Conservation (phyloP, 352 stramenopile species). For the Globisporangium megalacanthum region DNA sequence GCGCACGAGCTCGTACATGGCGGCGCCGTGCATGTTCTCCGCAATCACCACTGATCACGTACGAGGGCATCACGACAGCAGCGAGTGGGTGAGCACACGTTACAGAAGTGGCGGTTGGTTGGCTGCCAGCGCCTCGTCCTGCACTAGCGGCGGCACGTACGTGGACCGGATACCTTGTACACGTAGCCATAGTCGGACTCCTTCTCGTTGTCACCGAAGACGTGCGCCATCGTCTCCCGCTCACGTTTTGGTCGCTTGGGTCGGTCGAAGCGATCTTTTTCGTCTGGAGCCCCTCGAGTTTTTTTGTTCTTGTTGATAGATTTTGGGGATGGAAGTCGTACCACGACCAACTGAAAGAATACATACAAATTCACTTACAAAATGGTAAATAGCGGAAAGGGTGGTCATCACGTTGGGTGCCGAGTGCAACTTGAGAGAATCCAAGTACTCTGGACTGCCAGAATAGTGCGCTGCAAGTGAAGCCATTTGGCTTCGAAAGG, state of each 20-base stretch:
- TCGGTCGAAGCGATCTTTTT: conserved; percentile 5
- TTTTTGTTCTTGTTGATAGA: background rate
- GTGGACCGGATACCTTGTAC: conserved; percentile 98
- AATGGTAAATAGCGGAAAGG: too few species aligned
- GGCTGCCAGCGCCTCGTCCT: too few species aligned
- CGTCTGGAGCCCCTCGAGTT: background rate
- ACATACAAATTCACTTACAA: background rate
- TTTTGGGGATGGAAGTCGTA: conserved; percentile 5
- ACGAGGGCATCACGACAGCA: background rate
- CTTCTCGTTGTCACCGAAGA: conserved; percentile 84
- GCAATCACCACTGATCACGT: conserved; percentile 93
- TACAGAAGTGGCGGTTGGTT: background rate
- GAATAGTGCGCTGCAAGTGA: too few species aligned
- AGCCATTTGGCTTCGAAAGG: too few species aligned
- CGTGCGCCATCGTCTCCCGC: conserved; percentile 55
- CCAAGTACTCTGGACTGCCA: too few species aligned
- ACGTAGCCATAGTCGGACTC: conserved; percentile 98
- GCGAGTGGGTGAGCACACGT: background rate
- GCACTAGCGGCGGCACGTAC: conserved; percentile 35
- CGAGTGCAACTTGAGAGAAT: too few species aligned
- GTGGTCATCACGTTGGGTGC: too few species aligned
- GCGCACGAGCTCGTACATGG: conserved; percentile 97
- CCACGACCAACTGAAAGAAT: background rate
- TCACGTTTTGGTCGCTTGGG: conserved; percentile 8
- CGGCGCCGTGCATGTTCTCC: conserved; percentile 98